Base-by-base conservation (phyloP, 805 yeast species). In the Wickerhamiella slavikovae region DNA sequence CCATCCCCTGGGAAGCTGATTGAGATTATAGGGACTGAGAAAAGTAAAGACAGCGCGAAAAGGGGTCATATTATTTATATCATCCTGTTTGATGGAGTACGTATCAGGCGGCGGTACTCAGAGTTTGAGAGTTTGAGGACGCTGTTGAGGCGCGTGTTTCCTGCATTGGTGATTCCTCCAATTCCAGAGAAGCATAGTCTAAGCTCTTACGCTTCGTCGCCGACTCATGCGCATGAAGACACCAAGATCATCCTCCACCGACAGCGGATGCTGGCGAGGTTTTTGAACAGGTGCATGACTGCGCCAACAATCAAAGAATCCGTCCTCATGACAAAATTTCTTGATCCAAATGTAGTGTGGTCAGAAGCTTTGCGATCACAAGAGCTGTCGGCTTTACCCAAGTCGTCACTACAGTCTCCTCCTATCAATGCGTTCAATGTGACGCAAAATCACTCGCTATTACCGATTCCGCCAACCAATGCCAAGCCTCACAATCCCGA, bases 341-440 rank as follows among this genome's bases (percentile, higher is more conserved):
- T 89, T 33, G 89, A 82, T 45, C 93, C 96, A 5, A 74, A 74
- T 35, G 68, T 78, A 9, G 65, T 67, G 39, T 89, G 94, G 85
- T 58, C 64, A 15, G 93, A 83, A 44, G 92, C 68, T 2, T 43
- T 73, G 29, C 54, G 52, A 27, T 47, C 66, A 3, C 70, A 73
- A 10, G 73, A 70, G 3, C 58, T 71, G 12, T 52, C 63, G 3
- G 51, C 56, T 9, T 48, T 75, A 30, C 68, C 80, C 26, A 43
- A 58, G 39, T 48, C 66, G 46, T 52, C 64, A 38, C 41, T 75
- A 29, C 51, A 65, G 38, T 68, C 68, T 3, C 74, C 79, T 3
- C 79, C 82, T 1, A 44, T 65, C 18, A 58, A 65, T 32, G 76
- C 82, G 3, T 48, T 63, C 16, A 43, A 62, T 37, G 66, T 71